Evolutionary conservation across 352 stramenopile species (phyloP), one percentile per base, ranked within the genome.

Genomic region (Pythium periplocum): DNA sequence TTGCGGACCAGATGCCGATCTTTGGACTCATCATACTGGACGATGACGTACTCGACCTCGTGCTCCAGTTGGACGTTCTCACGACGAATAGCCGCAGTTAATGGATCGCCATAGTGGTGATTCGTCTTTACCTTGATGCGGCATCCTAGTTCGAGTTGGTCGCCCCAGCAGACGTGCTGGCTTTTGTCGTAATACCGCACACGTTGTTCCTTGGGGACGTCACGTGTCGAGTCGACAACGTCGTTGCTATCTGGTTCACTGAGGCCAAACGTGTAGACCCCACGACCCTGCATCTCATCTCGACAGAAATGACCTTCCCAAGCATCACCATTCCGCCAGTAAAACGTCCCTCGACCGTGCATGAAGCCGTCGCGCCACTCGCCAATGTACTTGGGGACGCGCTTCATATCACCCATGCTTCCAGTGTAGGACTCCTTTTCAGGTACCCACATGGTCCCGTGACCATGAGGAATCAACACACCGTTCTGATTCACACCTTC

Each of bases 161-260:
- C 65, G 10, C 73, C 75, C 78, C 78, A 89, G 54, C 78, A 89
- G 2, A 89, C 65, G 48, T 89, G 78, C 33, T 77, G 62, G 6
- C 78, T 83, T 0, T 63, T 62, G 47, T 83, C 57, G 50, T 82
- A 87, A 64, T 82, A 89, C 7, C 78, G 78, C 42, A 78, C 59
- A 34, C 56, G 60, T 37, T 73, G 51, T 37, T 66, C 52, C 5
- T 42, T 46, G 4, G 42, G 17, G 3, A 10, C 34, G 35, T 57
- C 51, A 5, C 26, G n/a, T 40, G 31, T 51, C 26, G 61, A 62
- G 12, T 62, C 49, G 6, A 48, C 3, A 4, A 9, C 37, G 9
- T 40, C 17, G n/a, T 45, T 40, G 5, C 66, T 56, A 1, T 61
- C 55, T n/a, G 51, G 49, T 33, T 75, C 63, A 6, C 55, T 57